phyloP scores from a whole-genome alignment of 805 yeast genomes.

The Myxozyma melibiosi region DNA sequence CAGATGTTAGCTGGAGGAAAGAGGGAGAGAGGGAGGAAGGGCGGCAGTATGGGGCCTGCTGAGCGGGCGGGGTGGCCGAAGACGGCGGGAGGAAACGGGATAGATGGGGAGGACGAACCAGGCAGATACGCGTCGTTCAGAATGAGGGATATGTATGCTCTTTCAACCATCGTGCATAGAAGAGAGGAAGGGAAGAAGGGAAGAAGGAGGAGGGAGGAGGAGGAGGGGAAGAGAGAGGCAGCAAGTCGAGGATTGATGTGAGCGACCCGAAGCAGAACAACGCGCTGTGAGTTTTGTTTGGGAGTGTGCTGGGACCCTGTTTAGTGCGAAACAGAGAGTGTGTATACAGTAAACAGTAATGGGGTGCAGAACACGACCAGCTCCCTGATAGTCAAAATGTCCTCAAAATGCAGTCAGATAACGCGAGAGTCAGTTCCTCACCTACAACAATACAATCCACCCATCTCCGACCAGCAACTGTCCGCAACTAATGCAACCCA shows the following conservation, averaged over 20 bases:
- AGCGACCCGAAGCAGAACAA: not conserved
- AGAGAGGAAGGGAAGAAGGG: too few species aligned
- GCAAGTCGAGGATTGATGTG: not conserved
- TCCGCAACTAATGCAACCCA: too few species aligned
- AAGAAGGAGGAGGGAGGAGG: not conserved
- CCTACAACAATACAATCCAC: too few species aligned
- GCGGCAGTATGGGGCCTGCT: not conserved
- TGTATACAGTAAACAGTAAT: too few species aligned
- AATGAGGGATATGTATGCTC: conserved; percentile 50
- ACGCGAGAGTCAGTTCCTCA: too few species aligned
- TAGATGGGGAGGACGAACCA: conserved; percentile 12
- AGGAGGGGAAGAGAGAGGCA: not conserved
- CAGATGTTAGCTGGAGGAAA: not conserved
- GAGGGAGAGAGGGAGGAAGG: not conserved
- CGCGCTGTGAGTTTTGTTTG: not conserved
- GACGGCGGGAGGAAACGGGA: not conserved
- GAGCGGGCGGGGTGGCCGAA: not conserved
- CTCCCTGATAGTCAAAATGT: too few species aligned
- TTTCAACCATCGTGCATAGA: conserved; percentile 7
- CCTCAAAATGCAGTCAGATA: too few species aligned
- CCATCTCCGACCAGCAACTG: too few species aligned
- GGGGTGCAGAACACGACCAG: too few species aligned
- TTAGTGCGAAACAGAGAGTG: too few species aligned
- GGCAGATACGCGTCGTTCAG: conserved; percentile 49
- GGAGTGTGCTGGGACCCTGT: too few species aligned